Evolutionary conservation across 345 rosid species (phyloP).

Genomic region (Mallotus nudiflorus): DNA sequence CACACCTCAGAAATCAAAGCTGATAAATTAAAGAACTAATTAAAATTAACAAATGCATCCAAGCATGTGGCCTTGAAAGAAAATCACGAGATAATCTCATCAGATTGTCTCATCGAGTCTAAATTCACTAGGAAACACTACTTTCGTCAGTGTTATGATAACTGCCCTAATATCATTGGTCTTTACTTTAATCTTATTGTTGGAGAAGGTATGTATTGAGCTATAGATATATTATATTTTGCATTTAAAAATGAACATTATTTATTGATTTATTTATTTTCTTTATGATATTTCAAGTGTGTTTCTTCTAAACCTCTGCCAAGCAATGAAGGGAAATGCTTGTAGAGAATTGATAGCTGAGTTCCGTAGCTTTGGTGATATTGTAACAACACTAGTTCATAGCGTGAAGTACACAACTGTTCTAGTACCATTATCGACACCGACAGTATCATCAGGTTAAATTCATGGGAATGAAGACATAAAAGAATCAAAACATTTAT

Average conservation of each 20-base stretch:
- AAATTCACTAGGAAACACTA: conserved; percentile 60
- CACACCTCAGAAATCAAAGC: conserved; percentile 68
- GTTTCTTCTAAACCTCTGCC: conserved; percentile 73
- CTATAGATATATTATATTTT: too few relatives aligned
- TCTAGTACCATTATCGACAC: conserved; percentile 22
- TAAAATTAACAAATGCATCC: conserved; percentile 66
- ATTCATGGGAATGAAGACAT: neutral
- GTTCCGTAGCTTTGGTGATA: conserved; percentile 58
- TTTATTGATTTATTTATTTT: too few relatives aligned
- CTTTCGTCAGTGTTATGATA: conserved; percentile 65
- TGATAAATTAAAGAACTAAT: conserved; percentile 55
- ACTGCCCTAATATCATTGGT: conserved; percentile 76
- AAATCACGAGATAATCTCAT: conserved; percentile 75
- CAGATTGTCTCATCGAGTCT: conserved; percentile 76
- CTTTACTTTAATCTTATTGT: conserved; percentile 88
- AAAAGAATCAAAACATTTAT: neutral
- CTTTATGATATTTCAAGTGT: conserved; percentile 42
- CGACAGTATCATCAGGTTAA: conserved; percentile 25
- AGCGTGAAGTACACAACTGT: conserved; percentile 9
- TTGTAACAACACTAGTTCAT: conserved; percentile 46
- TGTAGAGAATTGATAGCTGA: conserved; percentile 60
- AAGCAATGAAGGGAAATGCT: conserved; percentile 44
- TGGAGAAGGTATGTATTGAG: conserved; percentile 63
- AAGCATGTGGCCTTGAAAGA: conserved; percentile 73
- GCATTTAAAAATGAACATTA: too few relatives aligned